Evolutionary conservation across 177 flowering plant genomes (phyloP).

Genomic region (Vitis hybrid): DNA sequence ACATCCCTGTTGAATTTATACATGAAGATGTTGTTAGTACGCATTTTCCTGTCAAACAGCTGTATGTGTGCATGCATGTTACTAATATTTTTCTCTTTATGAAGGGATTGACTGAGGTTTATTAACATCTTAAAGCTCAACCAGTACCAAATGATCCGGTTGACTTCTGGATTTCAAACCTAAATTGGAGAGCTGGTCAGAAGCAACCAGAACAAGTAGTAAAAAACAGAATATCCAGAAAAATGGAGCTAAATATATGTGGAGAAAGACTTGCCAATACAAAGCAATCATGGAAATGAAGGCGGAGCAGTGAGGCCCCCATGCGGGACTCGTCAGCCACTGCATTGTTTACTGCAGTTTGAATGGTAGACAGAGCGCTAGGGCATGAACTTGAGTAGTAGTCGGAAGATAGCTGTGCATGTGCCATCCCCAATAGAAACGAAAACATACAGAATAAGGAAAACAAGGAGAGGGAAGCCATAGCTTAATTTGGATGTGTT

Average conservation of each 20-base stretch:
- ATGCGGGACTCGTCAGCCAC: slow-evolving; percentile 33
- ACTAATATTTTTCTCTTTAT: background rate
- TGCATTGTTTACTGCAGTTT: slow-evolving; percentile 23
- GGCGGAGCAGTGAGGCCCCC: slow-evolving; percentile 50
- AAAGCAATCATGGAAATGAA: slow-evolving; percentile 46
- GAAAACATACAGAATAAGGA: slow-evolving; percentile 1
- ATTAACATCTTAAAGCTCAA: no score
- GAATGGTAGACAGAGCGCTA: slow-evolving; percentile 22
- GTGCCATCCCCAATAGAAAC: slow-evolving; percentile 10
- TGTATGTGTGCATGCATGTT: no score
- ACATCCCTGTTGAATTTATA: slow-evolving; percentile 23
- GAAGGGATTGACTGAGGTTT: no score
- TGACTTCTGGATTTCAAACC: no score
- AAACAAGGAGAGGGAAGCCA: background rate
- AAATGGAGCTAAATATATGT: background rate
- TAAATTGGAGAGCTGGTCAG: no score
- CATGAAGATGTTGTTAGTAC: no score
- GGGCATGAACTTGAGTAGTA: slow-evolving; percentile 35
- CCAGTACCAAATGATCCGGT: no score
- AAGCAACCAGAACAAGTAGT: background rate
- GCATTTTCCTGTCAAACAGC: background rate
- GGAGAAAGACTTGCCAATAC: slow-evolving; percentile 27
- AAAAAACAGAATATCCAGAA: no score
- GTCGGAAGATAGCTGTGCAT: slow-evolving; percentile 30
- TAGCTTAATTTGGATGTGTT: background rate